Percentiles rank a stretch among this genome's conserved stretches.
Evolutionary conservation across 2,329 filamentous ascomycete genomes (phyloP).

Genomic region (Ascochyta clinopodiicola): DNA sequence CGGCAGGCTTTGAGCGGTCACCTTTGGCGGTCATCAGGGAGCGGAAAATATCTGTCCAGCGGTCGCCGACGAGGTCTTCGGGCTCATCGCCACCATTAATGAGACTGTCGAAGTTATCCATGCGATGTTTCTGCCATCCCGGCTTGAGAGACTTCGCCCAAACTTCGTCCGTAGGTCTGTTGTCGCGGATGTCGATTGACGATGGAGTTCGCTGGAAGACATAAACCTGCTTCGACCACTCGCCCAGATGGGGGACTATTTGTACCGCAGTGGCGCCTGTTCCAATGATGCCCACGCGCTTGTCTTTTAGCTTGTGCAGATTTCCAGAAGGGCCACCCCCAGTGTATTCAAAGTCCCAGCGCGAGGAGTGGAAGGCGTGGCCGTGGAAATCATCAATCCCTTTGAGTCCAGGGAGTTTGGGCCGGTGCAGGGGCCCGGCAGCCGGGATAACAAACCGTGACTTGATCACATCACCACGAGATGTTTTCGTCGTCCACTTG

Average conservation of each 20-base stretch:
- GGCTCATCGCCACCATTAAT: conserved; percentile 41
- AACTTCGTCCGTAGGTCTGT: conserved; percentile 22
- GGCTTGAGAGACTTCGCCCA: conserved; percentile 24
- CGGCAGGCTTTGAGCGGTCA: conserved; percentile 18
- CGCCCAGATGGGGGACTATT: conserved; percentile 50
- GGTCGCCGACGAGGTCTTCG: conserved; percentile 57
- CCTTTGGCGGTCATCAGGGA: conserved; percentile 16
- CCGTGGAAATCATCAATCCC: conserved; percentile 32
- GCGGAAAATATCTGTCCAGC: conserved; percentile 52
- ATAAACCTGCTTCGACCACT: conserved; percentile 58
- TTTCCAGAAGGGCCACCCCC: conserved; percentile 29
- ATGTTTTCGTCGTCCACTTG: conserved; percentile 34
- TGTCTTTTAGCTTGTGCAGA: conserved; percentile 46
- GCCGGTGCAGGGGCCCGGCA: conserved; percentile 52
- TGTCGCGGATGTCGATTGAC: conserved; percentile 48
- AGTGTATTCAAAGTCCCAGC: conserved; percentile 37
- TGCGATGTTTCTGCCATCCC: conserved; percentile 60
- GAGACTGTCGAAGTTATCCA: conserved; percentile 53
- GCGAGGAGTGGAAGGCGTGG: conserved; percentile 39
- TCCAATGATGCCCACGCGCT: conserved; percentile 45
- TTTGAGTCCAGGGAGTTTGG: conserved; percentile 42
- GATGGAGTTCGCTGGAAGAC: conserved; percentile 65
- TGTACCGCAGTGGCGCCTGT: conserved; percentile 45
- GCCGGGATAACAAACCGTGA: conserved; percentile 52
- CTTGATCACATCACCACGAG: conserved; percentile 35